Percentiles rank a stretch among this genome's conserved stretches.
Evolutionary conservation across 2,329 filamentous ascomycete genomes (phyloP).

Genomic region (Fusarium devonianum): DNA sequence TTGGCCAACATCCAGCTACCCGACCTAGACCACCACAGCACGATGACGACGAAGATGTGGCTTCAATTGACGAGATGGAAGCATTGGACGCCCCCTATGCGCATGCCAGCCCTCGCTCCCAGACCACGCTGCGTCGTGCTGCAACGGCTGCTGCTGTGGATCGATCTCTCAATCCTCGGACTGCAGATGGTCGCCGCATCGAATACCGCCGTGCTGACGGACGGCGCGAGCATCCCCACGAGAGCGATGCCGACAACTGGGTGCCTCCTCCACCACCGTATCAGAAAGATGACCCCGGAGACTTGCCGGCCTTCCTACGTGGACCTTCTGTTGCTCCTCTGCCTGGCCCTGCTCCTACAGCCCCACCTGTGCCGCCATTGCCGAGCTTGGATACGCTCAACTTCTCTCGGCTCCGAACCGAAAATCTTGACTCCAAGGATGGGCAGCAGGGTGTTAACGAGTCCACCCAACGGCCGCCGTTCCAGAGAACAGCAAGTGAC

Average conservation of each 20-base stretch:
- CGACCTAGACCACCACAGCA: slow-evolving; percentile 38
- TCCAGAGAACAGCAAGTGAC: slow-evolving; percentile 49
- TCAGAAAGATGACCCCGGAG: slow-evolving; percentile 67
- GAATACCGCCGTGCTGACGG: slow-evolving; percentile 74
- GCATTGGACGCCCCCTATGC: slow-evolving; percentile 75
- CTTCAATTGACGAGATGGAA: slow-evolving; percentile 64
- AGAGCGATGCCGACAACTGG: slow-evolving; percentile 90
- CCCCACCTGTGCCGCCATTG: slow-evolving; percentile 35
- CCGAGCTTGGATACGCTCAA: slow-evolving; percentile 6
- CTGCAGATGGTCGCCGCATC: slow-evolving; percentile 61
- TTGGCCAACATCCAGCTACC: slow-evolving; percentile 44
- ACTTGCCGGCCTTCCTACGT: slow-evolving; percentile 63
- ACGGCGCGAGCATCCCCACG: slow-evolving; percentile 76
- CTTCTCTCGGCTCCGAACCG: neutral
- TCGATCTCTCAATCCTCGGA: slow-evolving; percentile 68
- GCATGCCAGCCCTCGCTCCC: slow-evolving; percentile 74
- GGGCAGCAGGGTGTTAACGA: slow-evolving; percentile 13
- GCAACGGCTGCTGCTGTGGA: slow-evolving; percentile 79
- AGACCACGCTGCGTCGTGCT: slow-evolving; percentile 73
- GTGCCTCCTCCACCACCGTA: slow-evolving; percentile 86
- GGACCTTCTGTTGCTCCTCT: slow-evolving; percentile 53
- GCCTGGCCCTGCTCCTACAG: slow-evolving; percentile 36
- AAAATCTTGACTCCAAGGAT: slow-evolving; percentile 7
- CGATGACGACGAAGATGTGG: slow-evolving; percentile 53
- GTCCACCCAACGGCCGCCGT: slow-evolving; percentile 29